Evolutionary conservation across 352 stramenopile genomes (phyloP).

Genomic region (Phytopythium cucurbitacearum): DNA sequence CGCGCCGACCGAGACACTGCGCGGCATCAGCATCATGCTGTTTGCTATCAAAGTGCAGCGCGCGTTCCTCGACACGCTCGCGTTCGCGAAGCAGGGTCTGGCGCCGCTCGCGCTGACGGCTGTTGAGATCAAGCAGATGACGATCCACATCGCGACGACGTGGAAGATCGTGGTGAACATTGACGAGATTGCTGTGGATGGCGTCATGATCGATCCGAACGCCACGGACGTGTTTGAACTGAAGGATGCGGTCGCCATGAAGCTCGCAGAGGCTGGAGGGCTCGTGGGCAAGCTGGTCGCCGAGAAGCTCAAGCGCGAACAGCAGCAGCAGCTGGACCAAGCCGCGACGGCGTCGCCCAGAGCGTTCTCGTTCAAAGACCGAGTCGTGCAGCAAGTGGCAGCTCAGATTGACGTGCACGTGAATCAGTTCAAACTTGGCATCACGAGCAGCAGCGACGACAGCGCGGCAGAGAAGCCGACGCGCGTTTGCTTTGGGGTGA

Average conservation of each 20-base stretch:
- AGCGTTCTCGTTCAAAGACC: slow-evolving; percentile 54
- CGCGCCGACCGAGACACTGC: slow-evolving; percentile 15
- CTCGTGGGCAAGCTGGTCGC: slow-evolving; percentile 29
- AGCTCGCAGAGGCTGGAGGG: slow-evolving; percentile 33
- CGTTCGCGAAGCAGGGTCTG: slow-evolving; percentile 56
- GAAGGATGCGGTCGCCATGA: slow-evolving; percentile 52
- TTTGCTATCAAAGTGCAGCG: slow-evolving; percentile 48
- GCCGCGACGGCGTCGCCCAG: slow-evolving; percentile 11
- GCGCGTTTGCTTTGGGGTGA: slow-evolving; percentile 25
- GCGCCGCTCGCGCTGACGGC: slow-evolving; percentile 32
- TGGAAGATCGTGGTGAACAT: slow-evolving; percentile 55
- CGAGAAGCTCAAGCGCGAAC: slow-evolving; percentile 32
- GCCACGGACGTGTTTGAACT: slow-evolving; percentile 32
- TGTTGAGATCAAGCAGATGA: slow-evolving; percentile 37
- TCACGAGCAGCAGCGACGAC: slow-evolving; percentile 23
- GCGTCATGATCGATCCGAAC: slow-evolving; percentile 40
- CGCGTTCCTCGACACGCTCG: slow-evolving; percentile 49
- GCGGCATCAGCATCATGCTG: slow-evolving; percentile 45
- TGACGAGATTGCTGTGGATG: slow-evolving; percentile 40
- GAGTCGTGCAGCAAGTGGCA: slow-evolving; percentile 53
- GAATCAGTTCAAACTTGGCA: slow-evolving; percentile 30
- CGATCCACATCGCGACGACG: slow-evolving; percentile 40
- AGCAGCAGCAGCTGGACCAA: slow-evolving; percentile 24
- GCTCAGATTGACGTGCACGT: slow-evolving; percentile 56
- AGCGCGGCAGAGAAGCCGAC: slow-evolving; percentile 25